A percentile compares a stretch with the other conserved stretches of the same genome.
phyloP scores from a whole-genome alignment of 495 filamentous ascomycete genomes.

The Aspergillus panamensis region DNA sequence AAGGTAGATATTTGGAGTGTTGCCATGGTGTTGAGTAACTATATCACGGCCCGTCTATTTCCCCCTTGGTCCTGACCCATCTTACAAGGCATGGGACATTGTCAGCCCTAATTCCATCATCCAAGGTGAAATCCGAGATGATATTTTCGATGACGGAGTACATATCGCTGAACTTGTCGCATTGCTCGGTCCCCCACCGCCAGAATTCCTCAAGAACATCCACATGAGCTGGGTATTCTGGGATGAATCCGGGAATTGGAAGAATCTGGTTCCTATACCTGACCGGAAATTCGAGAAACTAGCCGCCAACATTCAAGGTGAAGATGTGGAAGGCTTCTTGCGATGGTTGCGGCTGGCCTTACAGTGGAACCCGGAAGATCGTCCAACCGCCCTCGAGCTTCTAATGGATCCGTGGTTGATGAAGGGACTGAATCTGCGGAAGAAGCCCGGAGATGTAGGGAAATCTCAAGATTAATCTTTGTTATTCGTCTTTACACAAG shows the following conservation, averaged over 20 bases:
- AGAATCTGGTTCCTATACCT: conserved; percentile 17
- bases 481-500: too few species aligned
- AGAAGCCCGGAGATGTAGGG: background rate
- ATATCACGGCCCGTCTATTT: background rate
- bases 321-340: conserved; percentile 36
- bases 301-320: conserved; percentile 19
- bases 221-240: background rate
- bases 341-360: conserved; percentile 37
- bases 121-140: conserved; percentile 11
- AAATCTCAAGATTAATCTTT: too few species aligned
- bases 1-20: conserved; percentile 43
- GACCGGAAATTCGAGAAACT: conserved; percentile 18
- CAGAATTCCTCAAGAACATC: conserved; percentile 23
- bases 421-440: conserved; percentile 8
- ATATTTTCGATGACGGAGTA: conserved; percentile 20
- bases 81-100: conserved; percentile 20
- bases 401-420: conserved; percentile 41
- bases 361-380: conserved; percentile 41
- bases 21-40: conserved; percentile 38
- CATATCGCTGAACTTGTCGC: conserved; percentile 41
- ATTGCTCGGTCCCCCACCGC: conserved; percentile 39
- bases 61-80: background rate
- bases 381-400: conserved; percentile 37
- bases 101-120: conserved; percentile 11
- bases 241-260: conserved; percentile 21